Evolutionary conservation across 2,329 filamentous ascomycete genomes (phyloP), one percentile per base, ranked within the genome.

Genomic region (Colletotrichum orbiculare): DNA sequence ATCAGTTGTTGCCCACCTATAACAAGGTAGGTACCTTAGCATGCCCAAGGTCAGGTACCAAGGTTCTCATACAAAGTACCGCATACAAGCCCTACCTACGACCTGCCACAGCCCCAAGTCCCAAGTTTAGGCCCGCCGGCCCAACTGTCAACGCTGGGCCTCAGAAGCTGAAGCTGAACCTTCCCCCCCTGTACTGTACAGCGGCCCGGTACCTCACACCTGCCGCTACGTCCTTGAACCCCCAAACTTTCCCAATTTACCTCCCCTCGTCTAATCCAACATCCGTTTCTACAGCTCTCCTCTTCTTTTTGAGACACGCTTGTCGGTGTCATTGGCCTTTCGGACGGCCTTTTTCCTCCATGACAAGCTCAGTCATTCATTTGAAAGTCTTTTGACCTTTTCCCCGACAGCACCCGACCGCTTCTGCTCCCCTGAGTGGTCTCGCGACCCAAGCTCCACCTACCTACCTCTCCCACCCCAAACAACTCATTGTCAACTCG

Each of bases 281-380:
- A 50, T 66, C 60, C 41, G 53, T 55, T 65, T 66, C 46, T 56
- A 50, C 55, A 63, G 47, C 64, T 67, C 60, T 55, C 66, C 64
- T 67, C 59, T 53, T 60, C 58, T 57, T 59, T 57, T 65, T 54
- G 66, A 68, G 60, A 64, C 64, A 64, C 64, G 48, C 50, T 63
- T 63, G 56, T 63, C 50, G 58, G 58, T 59, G 58, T 68, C 58
- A 58, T 68, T 60, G 67, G 66, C 66, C 66, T 54, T 50, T 25
- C 54, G 54, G 58, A 59, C 53, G 67, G 67, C 67, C 65, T 56
- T 46, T 50, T 42, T 38, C 42, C 54, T 68, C 60, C 45, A 69
- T 69, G 67, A 64, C 66, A 66, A 68, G 67, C 67, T 68, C 66
- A 68, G 63, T 46, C 56, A 47, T 63, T 68, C 59, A 48, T 66